Conservation (phyloP, 2,329 filamentous ascomycete species). For the Apiospora malaysiana region DNA sequence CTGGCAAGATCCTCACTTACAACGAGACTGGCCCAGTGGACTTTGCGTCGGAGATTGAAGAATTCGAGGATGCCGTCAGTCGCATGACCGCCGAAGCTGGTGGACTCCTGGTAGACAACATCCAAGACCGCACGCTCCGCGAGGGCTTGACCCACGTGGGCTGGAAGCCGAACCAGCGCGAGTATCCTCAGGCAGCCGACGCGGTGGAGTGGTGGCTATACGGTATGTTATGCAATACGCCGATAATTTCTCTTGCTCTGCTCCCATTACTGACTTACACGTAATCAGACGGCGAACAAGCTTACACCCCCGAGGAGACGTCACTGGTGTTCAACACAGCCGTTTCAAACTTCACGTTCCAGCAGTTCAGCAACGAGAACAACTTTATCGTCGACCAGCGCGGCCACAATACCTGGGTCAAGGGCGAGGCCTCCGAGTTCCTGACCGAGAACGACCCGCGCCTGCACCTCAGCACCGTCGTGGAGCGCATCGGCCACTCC, state of each 20-base stretch:
- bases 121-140: conserved; percentile 66
- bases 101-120: conserved; percentile 59
- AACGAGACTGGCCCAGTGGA: conserved; percentile 61
- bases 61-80: conserved; percentile 54
- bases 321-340: conserved; percentile 62
- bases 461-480: conserved; percentile 62
- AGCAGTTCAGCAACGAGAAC: conserved; percentile 66
- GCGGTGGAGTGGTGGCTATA: conserved; percentile 64
- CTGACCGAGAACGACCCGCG: conserved; percentile 60
- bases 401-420: conserved; percentile 64
- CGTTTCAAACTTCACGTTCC: conserved; percentile 65
- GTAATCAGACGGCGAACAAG: background rate
- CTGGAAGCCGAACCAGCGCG: conserved; percentile 65
- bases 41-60: conserved; percentile 55
- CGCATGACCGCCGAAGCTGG: conserved; percentile 60
- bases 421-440: conserved; percentile 63
- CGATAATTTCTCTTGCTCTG: background rate
- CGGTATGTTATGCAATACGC: conserved; percentile 55
- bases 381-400: conserved; percentile 66
- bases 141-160: conserved; percentile 63
- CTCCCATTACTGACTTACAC: conserved; percentile 26
- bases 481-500: conserved; percentile 61
- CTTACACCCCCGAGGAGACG: conserved; percentile 61
- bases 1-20: conserved; percentile 63
- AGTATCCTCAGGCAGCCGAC: conserved; percentile 49